Evolutionary conservation across 805 yeast genomes (phyloP).

Genomic region (Pichia rugopelliculosa): DNA sequence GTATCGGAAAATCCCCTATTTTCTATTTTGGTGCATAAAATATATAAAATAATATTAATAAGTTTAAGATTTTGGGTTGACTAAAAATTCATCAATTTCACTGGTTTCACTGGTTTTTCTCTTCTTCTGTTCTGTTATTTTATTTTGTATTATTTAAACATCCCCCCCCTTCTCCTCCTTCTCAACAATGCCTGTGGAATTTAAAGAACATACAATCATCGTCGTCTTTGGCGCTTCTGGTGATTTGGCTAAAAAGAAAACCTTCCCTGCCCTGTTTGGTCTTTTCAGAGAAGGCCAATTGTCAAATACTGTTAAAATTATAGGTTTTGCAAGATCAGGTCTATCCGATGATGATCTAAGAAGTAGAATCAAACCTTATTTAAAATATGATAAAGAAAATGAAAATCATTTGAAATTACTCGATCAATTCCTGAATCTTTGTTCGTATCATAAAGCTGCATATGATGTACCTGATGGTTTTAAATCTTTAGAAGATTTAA

Average conservation of each 20-base stretch:
- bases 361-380: constrained; percentile 54
- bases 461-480: constrained; percentile 81
- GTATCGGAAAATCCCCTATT: too few relatives aligned
- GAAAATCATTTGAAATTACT: constrained; percentile 28
- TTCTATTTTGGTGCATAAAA: too few relatives aligned
- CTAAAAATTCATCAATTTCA: too few relatives aligned
- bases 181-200: constrained; percentile 17
- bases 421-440: constrained; percentile 57
- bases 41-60: too few relatives aligned
- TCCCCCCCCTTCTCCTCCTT: neutral
- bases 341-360: constrained; percentile 61
- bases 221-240: constrained; percentile 95
- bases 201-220: constrained; percentile 60
- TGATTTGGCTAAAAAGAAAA: constrained; percentile 90
- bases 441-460: constrained; percentile 66
- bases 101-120: too few relatives aligned
- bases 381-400: constrained; percentile 35
- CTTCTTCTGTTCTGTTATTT: too few relatives aligned
- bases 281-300: constrained; percentile 69
- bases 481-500: constrained; percentile 42
- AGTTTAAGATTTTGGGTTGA: too few relatives aligned
- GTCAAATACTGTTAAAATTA: constrained; percentile 60
- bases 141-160: too few relatives aligned
- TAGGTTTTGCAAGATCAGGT: constrained; percentile 89
- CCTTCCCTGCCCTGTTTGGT: constrained; percentile 82